phyloP scores from a whole-genome alignment of 805 yeast species.

The Cyberlindnera maritima region DNA sequence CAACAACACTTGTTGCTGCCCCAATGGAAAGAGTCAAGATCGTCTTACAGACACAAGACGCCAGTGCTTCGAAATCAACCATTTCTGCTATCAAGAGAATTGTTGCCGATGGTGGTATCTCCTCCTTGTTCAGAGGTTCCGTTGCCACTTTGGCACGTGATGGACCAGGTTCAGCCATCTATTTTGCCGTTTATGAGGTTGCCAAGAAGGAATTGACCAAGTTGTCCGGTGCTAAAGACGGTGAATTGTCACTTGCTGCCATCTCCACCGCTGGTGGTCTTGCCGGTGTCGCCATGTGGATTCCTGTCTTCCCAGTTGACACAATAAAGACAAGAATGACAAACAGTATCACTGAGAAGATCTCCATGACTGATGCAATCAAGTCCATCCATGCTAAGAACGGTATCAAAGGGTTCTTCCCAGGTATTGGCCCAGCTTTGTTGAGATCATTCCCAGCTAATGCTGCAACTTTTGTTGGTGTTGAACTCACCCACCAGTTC shows the following conservation, averaged over 20 bases:
- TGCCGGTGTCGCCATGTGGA: conserved; percentile 98
- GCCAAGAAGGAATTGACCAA: conserved; percentile 61
- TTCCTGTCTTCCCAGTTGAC: conserved; percentile 92
- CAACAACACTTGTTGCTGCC: conserved; percentile 95
- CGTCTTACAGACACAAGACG: conserved; percentile 74
- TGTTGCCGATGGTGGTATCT: conserved; percentile 75
- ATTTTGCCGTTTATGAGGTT: conserved; percentile 91
- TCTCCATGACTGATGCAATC: conserved; percentile 64
- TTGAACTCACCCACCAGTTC: conserved; percentile 64
- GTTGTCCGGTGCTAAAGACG: conserved; percentile 37
- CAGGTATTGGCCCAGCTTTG: conserved; percentile 95
- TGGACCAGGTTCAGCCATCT: conserved; percentile 95
- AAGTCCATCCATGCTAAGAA: conserved; percentile 66
- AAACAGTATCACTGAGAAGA: conserved; percentile 35
- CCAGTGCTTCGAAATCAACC: conserved; percentile 40
- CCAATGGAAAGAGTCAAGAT: conserved; percentile 97
- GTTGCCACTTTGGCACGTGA: conserved; percentile 92
- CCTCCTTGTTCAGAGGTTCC: conserved; percentile 87
- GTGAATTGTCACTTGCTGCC: conserved; percentile 64
- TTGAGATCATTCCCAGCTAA: conserved; percentile 96
- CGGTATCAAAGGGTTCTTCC: conserved; percentile 91
- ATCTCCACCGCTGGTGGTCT: conserved; percentile 90
- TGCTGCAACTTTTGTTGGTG: conserved; percentile 98
- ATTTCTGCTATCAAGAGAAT: conserved; percentile 59
- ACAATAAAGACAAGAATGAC: conserved; percentile 66